These are phyloP conservation scores for Aureobasidium sp. DNA, from an alignment of 2,329 filamentous ascomycete species.

Conservation along the genomic window DNA sequence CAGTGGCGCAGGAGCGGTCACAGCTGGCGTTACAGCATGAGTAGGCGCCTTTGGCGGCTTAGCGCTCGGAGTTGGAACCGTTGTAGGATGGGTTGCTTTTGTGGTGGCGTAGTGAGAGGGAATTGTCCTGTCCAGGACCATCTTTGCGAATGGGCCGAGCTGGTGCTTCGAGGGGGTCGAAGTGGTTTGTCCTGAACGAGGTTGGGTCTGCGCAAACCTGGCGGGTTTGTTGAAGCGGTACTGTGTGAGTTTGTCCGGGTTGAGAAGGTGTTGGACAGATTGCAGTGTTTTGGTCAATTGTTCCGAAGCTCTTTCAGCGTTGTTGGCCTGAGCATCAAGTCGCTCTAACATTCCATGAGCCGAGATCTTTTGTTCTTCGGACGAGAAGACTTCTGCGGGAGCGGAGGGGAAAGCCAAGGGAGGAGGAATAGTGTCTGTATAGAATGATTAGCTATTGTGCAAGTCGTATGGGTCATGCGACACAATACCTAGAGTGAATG, in stretches of 20 bases:
- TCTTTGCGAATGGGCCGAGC: slow-evolving; percentile 46
- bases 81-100: neutral
- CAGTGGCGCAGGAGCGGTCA: neutral
- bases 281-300: slow-evolving; percentile 63
- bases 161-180: slow-evolving; percentile 15
- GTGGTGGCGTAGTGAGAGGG: neutral
- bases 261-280: slow-evolving; percentile 66
- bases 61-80: neutral
- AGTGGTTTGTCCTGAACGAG: neutral
- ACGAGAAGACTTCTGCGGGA: slow-evolving; percentile 28
- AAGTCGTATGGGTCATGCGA: neutral
- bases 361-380: slow-evolving; percentile 38
- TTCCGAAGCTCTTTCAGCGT: slow-evolving; percentile 50
- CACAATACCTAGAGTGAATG: slow-evolving; percentile 62
- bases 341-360: slow-evolving; percentile 51
- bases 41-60: neutral
- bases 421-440: slow-evolving; percentile 38
- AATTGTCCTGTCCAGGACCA: slow-evolving; percentile 38
- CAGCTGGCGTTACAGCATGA: neutral
- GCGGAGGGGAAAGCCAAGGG: slow-evolving; percentile 34
- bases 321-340: slow-evolving; percentile 62
- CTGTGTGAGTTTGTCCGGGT: slow-evolving; percentile 59
- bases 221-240: slow-evolving; percentile 30
- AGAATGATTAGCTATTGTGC: slow-evolving; percentile 13
- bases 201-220: neutral